phyloP scores from a whole-genome alignment of 192 early-diverging fungal species.

The Chytriomyces hyalinus region DNA sequence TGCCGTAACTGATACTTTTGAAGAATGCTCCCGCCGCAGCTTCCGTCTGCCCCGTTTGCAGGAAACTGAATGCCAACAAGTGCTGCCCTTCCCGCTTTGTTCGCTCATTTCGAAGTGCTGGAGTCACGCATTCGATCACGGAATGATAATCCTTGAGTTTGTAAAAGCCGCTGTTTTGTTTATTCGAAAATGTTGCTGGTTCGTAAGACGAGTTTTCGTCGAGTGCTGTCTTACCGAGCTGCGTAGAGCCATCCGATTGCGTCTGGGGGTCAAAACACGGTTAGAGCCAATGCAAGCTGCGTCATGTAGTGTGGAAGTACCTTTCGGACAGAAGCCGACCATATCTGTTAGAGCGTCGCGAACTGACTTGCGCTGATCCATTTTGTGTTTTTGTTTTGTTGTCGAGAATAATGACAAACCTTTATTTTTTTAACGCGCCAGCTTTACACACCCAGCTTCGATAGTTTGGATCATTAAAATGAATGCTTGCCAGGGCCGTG shows the following conservation, averaged over 20 bases:
- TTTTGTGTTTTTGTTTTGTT: slow-evolving; percentile 22
- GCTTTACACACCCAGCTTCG: too few relatives aligned
- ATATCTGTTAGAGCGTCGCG: slow-evolving; percentile 55
- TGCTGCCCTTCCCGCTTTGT: slow-evolving; percentile 67
- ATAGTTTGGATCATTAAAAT: too few relatives aligned
- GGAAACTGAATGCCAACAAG: slow-evolving; percentile 62
- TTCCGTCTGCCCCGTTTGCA: slow-evolving; percentile 63
- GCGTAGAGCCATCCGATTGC: slow-evolving; percentile 68
- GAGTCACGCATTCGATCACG: slow-evolving; percentile 66
- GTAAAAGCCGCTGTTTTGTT: slow-evolving; percentile 56
- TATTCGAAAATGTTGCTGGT: not conserved
- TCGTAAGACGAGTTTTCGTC: not conserved
- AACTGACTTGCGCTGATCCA: slow-evolving; percentile 56
- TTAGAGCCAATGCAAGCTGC: not conserved
- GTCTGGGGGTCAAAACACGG: slow-evolving; percentile 36
- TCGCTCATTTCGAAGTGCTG: slow-evolving; percentile 65
- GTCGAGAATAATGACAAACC: too few relatives aligned
- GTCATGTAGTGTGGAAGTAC: slow-evolving; percentile 25
- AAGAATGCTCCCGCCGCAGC: slow-evolving; percentile 67
- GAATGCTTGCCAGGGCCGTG: too few relatives aligned
- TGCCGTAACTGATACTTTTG: slow-evolving; percentile 63
- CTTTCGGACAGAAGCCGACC: slow-evolving; percentile 69
- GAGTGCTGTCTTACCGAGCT: slow-evolving; percentile 40
- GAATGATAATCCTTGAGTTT: slow-evolving; percentile 66
- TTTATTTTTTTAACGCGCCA: too few relatives aligned